Base-by-base conservation (phyloP, 2,329 filamentous ascomycete species). In the Hypocrella siamensis region DNA sequence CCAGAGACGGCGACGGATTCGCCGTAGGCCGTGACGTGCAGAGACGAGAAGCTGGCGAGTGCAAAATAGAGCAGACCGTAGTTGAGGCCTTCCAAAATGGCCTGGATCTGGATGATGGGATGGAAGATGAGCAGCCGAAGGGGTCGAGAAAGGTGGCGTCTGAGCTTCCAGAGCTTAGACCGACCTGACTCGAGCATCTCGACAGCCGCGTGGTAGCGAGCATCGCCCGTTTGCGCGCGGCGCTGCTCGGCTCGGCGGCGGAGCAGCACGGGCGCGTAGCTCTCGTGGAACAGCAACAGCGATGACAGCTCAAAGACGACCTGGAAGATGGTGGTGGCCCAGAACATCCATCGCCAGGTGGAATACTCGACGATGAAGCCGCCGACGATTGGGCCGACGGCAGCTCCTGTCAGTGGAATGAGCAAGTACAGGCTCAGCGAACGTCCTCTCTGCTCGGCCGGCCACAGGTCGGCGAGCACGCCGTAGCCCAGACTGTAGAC, bases 31-130 rank as follows among this genome's bases (percentile, higher is more conserved):
- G 45, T 40, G 3, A 48, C 57, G 70, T 71, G 80, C 1, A 81
- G 54, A 0, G 48, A 43, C 0, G 75, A 67, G 40, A 77, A 77
- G 3, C 67, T 76, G 0, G 69, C 66, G 1, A 80, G 60, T 19
- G 74, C 59, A 16, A 79, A 64, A 35, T 78, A 79, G 45, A 78
- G 65, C 1, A 75, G 47, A 0, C 75, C 74, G 39, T 75, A 78
- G 12, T 68, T 52, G 38, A 71, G 68, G 1, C 65, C 73, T 40
- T 65, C 63, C 41, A 74, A 67, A 8, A 65, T 27, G 0, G 70
- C 60, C 0, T 69, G 46, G 17, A 65, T 56, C 41, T 73, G 69
- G 17, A 78, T 61, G 35, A 75, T 74, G 9, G 70, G 67, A 32
- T 78, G 70, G 1, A 68, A 71, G 6, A 44, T 40, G 1, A 79